These are phyloP conservation scores for Aquilaria yunnanensis DNA, from an alignment of 345 rosid genomes.

Conservation along the genomic window DNA sequence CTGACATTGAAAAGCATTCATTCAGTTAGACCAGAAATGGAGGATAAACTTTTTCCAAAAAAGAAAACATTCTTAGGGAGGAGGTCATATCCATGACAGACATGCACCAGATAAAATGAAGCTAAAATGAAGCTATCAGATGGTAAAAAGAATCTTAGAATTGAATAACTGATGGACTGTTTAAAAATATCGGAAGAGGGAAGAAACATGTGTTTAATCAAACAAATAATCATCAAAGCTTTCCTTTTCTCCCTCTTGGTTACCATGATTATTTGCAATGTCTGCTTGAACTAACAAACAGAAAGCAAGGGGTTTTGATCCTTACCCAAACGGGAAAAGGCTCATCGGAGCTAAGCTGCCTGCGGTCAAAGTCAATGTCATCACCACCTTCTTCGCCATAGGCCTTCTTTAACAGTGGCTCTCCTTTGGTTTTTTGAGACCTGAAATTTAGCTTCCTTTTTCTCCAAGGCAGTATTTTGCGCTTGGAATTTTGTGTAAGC, in stretches of 20 bases:
- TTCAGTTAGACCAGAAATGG: slow-evolving; percentile 2
- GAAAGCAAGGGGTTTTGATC: background rate
- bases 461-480: slow-evolving; percentile 49
- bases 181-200: too few relatives aligned
- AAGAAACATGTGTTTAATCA: background rate
- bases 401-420: slow-evolving; percentile 46
- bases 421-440: slow-evolving; percentile 42
- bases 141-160: too few relatives aligned
- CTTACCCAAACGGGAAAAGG: slow-evolving; percentile 33
- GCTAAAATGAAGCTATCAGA: background rate
- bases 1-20: slow-evolving; percentile 26
- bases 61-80: background rate
- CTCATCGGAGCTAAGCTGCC: slow-evolving; percentile 65
- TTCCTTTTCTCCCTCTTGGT: background rate
- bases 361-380: slow-evolving; percentile 52
- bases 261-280: too few relatives aligned
- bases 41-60: background rate
- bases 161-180: too few relatives aligned
- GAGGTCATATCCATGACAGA: background rate
- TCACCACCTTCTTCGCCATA: slow-evolving; percentile 59
- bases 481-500: slow-evolving; percentile 19
- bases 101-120: background rate
- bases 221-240: background rate
- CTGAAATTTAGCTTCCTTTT: slow-evolving; percentile 42
- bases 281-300: background rate